These are phyloP conservation scores for Phytophthora quininea DNA, from an alignment of 352 stramenopile species.

Conservation along the genomic window DNA sequence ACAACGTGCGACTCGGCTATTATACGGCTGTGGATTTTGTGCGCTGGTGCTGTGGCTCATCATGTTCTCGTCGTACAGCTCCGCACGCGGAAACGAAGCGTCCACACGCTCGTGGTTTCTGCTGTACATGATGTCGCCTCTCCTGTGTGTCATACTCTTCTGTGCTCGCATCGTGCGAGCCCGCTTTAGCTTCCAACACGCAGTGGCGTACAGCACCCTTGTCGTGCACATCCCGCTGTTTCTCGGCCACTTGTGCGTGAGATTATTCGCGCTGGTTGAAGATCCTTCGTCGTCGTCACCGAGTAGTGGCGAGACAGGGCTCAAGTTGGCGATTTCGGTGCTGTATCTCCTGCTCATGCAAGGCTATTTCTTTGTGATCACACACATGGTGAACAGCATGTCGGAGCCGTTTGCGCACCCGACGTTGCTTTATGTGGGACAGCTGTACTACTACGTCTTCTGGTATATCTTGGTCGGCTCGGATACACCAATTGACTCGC, in stretches of 20 bases:
- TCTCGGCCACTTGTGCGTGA: constrained; percentile 80
- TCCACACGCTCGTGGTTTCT: constrained; percentile 60
- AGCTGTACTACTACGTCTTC: constrained; percentile 90
- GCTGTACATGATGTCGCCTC: constrained; percentile 62
- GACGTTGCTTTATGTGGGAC: constrained; percentile 82
- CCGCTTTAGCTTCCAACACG: constrained; percentile 67
- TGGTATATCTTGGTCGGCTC: constrained; percentile 88
- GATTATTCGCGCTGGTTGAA: constrained; percentile 73
- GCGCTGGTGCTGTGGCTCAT: constrained; percentile 59
- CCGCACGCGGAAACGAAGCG: constrained; percentile 29
- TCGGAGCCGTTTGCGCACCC: constrained; percentile 82
- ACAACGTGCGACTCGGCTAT: constrained; percentile 34
- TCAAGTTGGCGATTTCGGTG: constrained; percentile 79
- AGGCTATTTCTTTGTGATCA: constrained; percentile 86
- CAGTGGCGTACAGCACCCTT: constrained; percentile 76
- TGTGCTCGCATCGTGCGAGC: constrained; percentile 41
- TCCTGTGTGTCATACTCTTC: constrained; percentile 67
- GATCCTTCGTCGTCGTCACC: constrained; percentile 32
- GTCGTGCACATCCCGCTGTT: constrained; percentile 83
- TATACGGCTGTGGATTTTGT: constrained; percentile 51
- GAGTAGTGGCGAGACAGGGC: constrained; percentile 50
- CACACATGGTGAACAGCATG: constrained; percentile 81
- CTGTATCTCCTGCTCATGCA: constrained; percentile 85
- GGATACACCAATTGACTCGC: constrained; percentile 76
- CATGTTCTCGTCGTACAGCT: constrained; percentile 77